Base-by-base conservation (phyloP, 163 green algal genomes). In the Trebouxiophyceae sp. region DNA sequence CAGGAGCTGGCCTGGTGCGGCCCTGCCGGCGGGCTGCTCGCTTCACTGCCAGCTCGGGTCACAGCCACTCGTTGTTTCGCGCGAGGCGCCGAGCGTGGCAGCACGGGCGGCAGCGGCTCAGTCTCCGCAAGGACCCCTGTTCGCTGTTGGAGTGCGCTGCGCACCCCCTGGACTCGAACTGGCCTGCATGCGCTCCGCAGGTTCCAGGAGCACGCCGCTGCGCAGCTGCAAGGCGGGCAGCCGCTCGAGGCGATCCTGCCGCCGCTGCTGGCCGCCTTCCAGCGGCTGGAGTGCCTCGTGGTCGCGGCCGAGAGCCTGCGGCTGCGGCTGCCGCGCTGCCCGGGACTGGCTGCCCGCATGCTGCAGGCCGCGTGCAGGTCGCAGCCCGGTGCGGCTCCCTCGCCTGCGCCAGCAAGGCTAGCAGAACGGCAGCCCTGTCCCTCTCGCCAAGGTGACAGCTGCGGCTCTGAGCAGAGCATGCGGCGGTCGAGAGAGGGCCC, bases 281-380 rank as follows among this genome's bases (percentile, higher is more conserved):
- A 63, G 23, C 60, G 60, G n/a, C 62, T 68, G 12, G 65, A 84
- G 74, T 60, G 70, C 0, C 58, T 78, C 2, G 70, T 86, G 27
- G 68, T 86, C 19, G 76, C 63, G 22, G 82, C 46, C 8, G 62
- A 89, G 65, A 81, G 73, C 19, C 73, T 90, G 61, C 32, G 75
- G 39, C 78, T 71, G 45, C 78, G 76, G 2, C 69, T 89, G 59
- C 73, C 70, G 1, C 74, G 70, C 4, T 54, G 34, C 23, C 45
- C n/a, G 0, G n/a, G 1, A 2, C 31, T 72, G 45, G 66, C 32
- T 1, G 32, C 33, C 1, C 57, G 57, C 3, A 12, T 72, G 28
- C 66, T 72, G 31, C 4, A 44, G 7, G 23, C 50, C 12, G 47
- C 45, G 22, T 63, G 57, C 57, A 39, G 29, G 57, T 31, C 39